Base-by-base conservation (phyloP, 2,329 filamentous ascomycete genomes). In the Blastomyces percursus region DNA sequence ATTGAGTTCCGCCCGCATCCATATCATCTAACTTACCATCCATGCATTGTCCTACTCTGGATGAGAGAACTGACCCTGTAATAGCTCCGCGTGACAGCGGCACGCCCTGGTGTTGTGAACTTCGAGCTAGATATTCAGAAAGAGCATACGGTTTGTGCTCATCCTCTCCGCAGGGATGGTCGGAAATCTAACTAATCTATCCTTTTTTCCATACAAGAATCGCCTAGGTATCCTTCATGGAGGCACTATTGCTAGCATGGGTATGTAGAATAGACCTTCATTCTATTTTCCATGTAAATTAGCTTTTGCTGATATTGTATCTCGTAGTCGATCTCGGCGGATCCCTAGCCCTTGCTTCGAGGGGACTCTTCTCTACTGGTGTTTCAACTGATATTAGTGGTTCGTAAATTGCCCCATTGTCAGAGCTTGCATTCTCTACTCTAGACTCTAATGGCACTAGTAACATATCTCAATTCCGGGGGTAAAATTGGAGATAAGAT, bases 321-420 rank as follows among this genome's bases (percentile, higher is more conserved):
- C 32, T 16, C 21, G 16, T 38, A 82, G 84, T 86, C 56, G 85
- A 88, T 67, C 81, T 87, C 0, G 85, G 86, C 4, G 86, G 86
- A 27, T 86, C 84, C 19, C 75, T 88, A 11, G 85, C 85, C 9
- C 83, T 88, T 50, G 86, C 85, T 7, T 87, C 85, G 0, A 77
- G 81, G 42, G 85, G 86, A 0, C 77, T 88, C 1, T 87, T 83
- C 69, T 80, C 84, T 24, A 88, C 85, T 0, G 85, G 85, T 8
- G 85, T 88, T 1, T 86, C 84, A 1, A 88, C 85, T 3, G 85
- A 88, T 72, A 71, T 88, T 11, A 87, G 82, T 66, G 82, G 81
- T 82, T 24, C 21, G n/a, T 5, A 19, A 7, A 32, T n/a, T 27
- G 5, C 9, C 16, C 51, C 44, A 60, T 27, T 48, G 64, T 16